Base-by-base conservation (phyloP, 1,139 yeast genomes). In the Starmera stellimalicola region DNA sequence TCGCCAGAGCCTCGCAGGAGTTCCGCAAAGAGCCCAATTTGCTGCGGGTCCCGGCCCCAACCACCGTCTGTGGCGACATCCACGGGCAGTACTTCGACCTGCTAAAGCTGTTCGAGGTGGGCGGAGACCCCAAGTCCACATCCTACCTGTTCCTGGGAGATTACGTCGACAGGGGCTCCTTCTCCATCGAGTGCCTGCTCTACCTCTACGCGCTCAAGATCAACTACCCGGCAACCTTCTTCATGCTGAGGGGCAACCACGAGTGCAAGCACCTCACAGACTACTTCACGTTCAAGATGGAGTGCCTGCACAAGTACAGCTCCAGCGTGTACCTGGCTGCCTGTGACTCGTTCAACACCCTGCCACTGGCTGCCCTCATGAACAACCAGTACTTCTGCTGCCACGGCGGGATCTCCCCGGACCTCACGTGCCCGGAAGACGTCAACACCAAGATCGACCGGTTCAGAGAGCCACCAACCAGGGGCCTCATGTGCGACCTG, bases 361-460 rank as follows among this genome's bases (percentile, higher is more conserved):
- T 91, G 41, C 97, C 98, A 2, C 66, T 91, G 45, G 95, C 95
- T 2, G 97, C 97, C 0, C 66, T 91, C 26, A 83, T 91, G 93
- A 88, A 88, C 61, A 78, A 79, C 43, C 97, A 91, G 57, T 88
- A 91, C 48, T 80, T 91, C 55, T 91, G 98, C 59, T 95, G 88
- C 33, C 98, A 88, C 55, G 98, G 97, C 35, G 97, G 97, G n/a
- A 66, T 88, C 16, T 83, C 95, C 11, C 96, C 95, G 3, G 94
- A 85, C 36, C 62, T 88, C 43, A 71, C 67, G 39, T 63, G 78
- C 3, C 65, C 85, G 33, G 78, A 77, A 35, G 96, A 88, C 52
- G 60, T 91, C 31, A 65, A 70, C 25, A 22, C 25, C 25, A 65
- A 62, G 33, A 62, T 91, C 28, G 77, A 88, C 57, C 68, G 98